phyloP scores from a whole-genome alignment of 306 rosid species.

The Glycyrrhiza uralensis region DNA sequence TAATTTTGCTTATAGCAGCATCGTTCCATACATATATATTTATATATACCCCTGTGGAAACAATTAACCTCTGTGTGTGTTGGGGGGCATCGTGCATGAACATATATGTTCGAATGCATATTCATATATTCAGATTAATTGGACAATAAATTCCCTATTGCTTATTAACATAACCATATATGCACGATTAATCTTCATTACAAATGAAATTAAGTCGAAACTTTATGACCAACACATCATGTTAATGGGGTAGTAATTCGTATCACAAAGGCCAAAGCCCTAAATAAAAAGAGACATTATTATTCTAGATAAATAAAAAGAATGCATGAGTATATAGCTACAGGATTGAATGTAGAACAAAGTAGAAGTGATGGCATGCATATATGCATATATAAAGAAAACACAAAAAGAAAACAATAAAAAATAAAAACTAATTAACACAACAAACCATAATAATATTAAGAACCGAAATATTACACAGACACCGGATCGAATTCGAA shows the following conservation, averaged over 20 bases:
- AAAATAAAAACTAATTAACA: background rate
- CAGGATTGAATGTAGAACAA: background rate
- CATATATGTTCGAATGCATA: background rate
- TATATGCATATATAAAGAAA: background rate
- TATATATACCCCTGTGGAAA: background rate
- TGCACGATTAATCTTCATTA: background rate
- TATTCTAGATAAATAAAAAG: background rate
- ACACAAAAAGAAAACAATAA: too few relatives aligned
- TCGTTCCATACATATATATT: background rate
- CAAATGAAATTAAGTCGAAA: background rate
- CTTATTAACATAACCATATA: background rate
- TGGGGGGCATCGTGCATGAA: background rate
- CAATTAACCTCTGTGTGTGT: background rate
- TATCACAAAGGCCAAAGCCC: background rate
- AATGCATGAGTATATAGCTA: too few relatives aligned
- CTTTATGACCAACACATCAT: background rate
- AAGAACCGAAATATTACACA: too few relatives aligned
- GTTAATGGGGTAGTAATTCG: background rate
- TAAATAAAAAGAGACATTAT: background rate
- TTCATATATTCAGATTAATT: background rate
- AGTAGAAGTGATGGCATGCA: background rate
- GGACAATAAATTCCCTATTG: background rate
- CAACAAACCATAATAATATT: too few relatives aligned
- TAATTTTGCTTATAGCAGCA: background rate
- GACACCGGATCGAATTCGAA: too few relatives aligned